phyloP scores from a whole-genome alignment of 805 yeast species.

The Starmerella apicola region DNA sequence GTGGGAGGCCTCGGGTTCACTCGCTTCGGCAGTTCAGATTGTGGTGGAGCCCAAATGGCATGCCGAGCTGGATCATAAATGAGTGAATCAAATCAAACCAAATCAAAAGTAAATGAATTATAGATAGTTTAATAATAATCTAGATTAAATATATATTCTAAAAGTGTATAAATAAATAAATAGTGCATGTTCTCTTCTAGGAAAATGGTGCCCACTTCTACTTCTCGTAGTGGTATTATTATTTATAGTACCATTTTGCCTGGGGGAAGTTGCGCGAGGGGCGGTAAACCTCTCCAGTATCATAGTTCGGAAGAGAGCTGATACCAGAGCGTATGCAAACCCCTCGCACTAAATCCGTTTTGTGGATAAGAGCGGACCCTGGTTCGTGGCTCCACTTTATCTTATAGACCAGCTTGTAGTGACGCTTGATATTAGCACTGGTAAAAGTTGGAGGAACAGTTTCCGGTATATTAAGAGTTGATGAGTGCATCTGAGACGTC shows the following conservation, averaged over 20 bases:
- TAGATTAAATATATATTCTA: too few relatives aligned
- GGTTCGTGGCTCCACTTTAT: conserved; percentile 20
- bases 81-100: too few relatives aligned
- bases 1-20: conserved; percentile 8
- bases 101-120: too few relatives aligned
- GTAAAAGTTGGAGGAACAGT: conserved; percentile 41
- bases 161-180: too few relatives aligned
- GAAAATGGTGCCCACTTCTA: too few relatives aligned
- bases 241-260: conserved; percentile 12
- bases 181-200: not conserved
- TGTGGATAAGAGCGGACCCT: conserved; percentile 16
- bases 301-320: conserved; percentile 18
- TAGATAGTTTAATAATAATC: too few relatives aligned
- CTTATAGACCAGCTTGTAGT: conserved; percentile 30
- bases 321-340: conserved; percentile 21
- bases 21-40: conserved; percentile 26
- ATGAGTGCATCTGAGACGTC: conserved; percentile 7
- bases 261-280: conserved; percentile 17
- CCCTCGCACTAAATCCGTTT: conserved; percentile 11
- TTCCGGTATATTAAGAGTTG: conserved; percentile 36
- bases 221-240: too few relatives aligned
- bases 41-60: conserved; percentile 33
- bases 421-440: conserved; percentile 43
- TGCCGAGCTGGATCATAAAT: conserved; percentile 15
- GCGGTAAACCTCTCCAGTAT: conserved; percentile 18